phyloP scores from a whole-genome alignment of 1,284 basidiomycete genomes.

The Farysia itapuensis region DNA sequence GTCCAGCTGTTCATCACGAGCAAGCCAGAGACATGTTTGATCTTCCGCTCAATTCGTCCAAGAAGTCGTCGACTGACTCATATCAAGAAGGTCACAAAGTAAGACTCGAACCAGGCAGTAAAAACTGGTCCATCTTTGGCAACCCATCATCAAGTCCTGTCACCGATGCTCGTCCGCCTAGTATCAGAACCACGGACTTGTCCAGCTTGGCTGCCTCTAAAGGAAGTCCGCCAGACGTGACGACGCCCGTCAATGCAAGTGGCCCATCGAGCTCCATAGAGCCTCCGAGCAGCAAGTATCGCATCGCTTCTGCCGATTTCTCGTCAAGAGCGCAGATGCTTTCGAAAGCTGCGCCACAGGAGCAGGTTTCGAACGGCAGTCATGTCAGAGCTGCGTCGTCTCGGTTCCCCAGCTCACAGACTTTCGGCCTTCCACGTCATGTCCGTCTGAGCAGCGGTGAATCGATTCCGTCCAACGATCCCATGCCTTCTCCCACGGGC shows the following conservation, averaged over 20 bases:
- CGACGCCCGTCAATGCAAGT: neutral
- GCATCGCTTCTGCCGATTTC: neutral
- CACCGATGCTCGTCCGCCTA: slow-evolving; percentile 18
- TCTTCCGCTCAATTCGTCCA: slow-evolving; percentile 15
- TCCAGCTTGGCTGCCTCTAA: slow-evolving; percentile 2
- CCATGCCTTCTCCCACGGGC: slow-evolving; percentile 15
- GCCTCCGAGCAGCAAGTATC: neutral
- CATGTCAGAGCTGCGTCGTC: slow-evolving; percentile 4
- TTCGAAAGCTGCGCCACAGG: slow-evolving; percentile 13
- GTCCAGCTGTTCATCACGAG: slow-evolving; percentile 32
- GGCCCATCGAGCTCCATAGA: neutral
- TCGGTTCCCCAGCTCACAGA: slow-evolving; percentile 6
- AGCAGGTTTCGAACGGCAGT: neutral
- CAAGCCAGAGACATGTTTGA: slow-evolving; percentile 32
- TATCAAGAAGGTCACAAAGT: neutral
- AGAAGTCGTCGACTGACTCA: neutral
- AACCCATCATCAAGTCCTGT: slow-evolving; percentile 9
- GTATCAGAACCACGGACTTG: slow-evolving; percentile 17
- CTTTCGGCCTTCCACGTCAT: slow-evolving; percentile 13
- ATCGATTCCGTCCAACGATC: slow-evolving; percentile 11
- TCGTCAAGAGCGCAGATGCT: slow-evolving; percentile 8
- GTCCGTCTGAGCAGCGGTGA: slow-evolving; percentile 27
- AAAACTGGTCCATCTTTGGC: slow-evolving; percentile 50
- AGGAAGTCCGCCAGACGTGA: neutral
- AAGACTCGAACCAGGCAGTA: slow-evolving; percentile 8